Evolutionary conservation across 345 rosid genomes (phyloP).

Genomic region (Tarenaya hassleriana): DNA sequence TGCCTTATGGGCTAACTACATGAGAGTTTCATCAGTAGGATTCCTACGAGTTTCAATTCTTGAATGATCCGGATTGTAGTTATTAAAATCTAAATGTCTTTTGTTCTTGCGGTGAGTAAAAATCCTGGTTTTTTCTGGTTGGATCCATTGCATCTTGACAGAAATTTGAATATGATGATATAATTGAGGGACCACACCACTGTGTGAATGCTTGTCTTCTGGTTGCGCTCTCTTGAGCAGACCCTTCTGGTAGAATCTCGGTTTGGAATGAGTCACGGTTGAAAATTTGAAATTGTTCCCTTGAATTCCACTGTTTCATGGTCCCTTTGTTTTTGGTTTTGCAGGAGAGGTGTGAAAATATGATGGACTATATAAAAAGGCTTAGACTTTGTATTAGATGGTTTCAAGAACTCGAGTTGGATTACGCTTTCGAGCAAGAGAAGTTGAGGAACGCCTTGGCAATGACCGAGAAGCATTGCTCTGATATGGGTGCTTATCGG

Average conservation of each 20-base stretch:
- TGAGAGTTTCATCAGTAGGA: neutral
- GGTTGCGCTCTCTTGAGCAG: no score
- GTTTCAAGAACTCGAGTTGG: conserved; percentile 93
- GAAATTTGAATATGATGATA: neutral
- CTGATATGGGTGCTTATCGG: conserved; percentile 82
- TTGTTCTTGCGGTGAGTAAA: neutral
- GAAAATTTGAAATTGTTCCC: neutral
- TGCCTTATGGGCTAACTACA: conserved; percentile 1
- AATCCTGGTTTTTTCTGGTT: neutral
- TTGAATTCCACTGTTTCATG: neutral
- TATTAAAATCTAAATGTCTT: conserved; percentile 4
- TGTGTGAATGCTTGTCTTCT: no score
- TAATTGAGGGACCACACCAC: no score
- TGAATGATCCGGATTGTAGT: neutral
- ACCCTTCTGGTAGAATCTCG: neutral
- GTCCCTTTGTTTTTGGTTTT: conserved; percentile 3
- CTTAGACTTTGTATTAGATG: conserved; percentile 86
- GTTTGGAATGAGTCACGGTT: neutral
- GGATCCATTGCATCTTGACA: no score
- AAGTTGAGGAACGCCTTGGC: conserved; percentile 63
- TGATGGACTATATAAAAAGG: conserved; percentile 83
- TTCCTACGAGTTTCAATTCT: neutral
- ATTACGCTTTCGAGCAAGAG: conserved; percentile 76
- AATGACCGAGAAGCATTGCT: conserved; percentile 56
- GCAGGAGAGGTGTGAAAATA: conserved; percentile 93